A percentile compares a stretch with the other conserved stretches of the same genome.
phyloP scores from a whole-genome alignment of 1,139 yeast species.

The Sugiyamaella sp. region DNA sequence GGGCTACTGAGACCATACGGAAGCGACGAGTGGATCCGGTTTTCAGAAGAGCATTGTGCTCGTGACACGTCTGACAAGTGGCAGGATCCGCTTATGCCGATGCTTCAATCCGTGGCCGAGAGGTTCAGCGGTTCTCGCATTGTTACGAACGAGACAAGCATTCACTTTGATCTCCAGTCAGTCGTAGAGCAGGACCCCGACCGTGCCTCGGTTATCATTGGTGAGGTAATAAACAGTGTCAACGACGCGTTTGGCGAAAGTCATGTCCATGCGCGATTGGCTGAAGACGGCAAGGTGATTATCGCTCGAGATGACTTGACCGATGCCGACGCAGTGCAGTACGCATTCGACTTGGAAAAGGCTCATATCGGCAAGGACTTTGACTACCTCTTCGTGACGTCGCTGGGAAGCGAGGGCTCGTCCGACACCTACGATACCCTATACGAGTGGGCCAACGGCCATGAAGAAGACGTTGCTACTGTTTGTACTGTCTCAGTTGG shows the following conservation, averaged over 20 bases:
- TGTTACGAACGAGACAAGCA: constrained; percentile 73
- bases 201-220: constrained; percentile 68
- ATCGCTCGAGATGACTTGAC: constrained; percentile 32
- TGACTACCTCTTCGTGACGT: constrained; percentile 47
- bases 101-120: constrained; percentile 70
- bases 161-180: constrained; percentile 56
- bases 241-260: constrained; percentile 69
- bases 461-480: constrained; percentile 36
- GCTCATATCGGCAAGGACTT: constrained; percentile 15
- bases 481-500: constrained; percentile 68
- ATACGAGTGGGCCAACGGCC: constrained; percentile 58
- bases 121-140: constrained; percentile 78
- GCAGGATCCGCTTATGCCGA: constrained; percentile 62
- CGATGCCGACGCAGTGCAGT: constrained; percentile 33
- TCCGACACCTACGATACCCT: constrained; percentile 56
- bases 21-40: constrained; percentile 59
- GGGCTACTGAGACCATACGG: constrained; percentile 57
- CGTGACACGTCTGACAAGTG: constrained; percentile 53
- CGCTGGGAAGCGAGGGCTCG: constrained; percentile 67
- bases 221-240: constrained; percentile 83
- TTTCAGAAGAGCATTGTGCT: constrained; percentile 50
- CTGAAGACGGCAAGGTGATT: constrained; percentile 51
- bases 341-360: constrained; percentile 27
- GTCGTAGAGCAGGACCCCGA: constrained; percentile 63
- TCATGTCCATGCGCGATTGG: constrained; percentile 77